Percentiles rank a stretch among this genome's conserved stretches.
Conservation (phyloP, 352 stramenopile species). For the Peronospora farinosa region DNA sequence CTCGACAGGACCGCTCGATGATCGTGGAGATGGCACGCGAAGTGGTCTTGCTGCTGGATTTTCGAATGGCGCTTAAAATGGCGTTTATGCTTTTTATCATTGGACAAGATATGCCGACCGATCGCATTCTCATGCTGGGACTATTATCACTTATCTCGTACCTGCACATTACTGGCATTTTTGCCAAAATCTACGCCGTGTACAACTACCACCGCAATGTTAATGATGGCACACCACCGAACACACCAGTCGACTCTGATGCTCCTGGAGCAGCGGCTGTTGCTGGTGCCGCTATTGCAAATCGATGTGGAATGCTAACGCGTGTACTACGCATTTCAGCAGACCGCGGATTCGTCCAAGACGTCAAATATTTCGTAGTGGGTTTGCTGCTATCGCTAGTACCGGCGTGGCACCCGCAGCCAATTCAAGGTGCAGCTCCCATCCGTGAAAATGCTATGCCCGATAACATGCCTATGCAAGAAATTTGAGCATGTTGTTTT, state of each 20-base stretch:
- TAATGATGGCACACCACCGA: slow-evolving; percentile 18
- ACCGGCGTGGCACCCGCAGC: slow-evolving; percentile 71
- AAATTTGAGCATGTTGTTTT: slow-evolving; percentile 48
- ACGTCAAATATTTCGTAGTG: slow-evolving; percentile 77
- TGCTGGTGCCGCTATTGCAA: slow-evolving; percentile 15
- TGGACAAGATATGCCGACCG: slow-evolving; percentile 70
- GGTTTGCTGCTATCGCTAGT: slow-evolving; percentile 70
- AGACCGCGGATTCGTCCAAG: slow-evolving; percentile 61
- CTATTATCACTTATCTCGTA: slow-evolving; percentile 73
- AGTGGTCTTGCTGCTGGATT: slow-evolving; percentile 56
- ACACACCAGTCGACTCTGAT: slow-evolving; percentile 16
- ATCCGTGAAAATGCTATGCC: slow-evolving; percentile 35
- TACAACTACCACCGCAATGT: slow-evolving; percentile 34
- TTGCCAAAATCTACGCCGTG: slow-evolving; percentile 76
- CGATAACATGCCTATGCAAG: slow-evolving; percentile 64
- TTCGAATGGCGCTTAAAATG: slow-evolving; percentile 81
- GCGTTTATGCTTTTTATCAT: slow-evolving; percentile 87
- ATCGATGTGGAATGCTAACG: slow-evolving; percentile 30
- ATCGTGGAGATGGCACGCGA: slow-evolving; percentile 50
- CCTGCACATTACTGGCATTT: slow-evolving; percentile 79
- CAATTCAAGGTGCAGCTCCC: slow-evolving; percentile 30
- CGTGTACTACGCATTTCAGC: slow-evolving; percentile 64
- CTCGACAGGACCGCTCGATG: slow-evolving; percentile 14
- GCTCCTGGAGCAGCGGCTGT: slow-evolving; percentile 16
- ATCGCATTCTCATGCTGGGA: slow-evolving; percentile 67